A percentile compares a stretch with the other conserved stretches of the same genome.
phyloP scores from a whole-genome alignment of 495 filamentous ascomycete species.

The Aspergillus biplanus region DNA sequence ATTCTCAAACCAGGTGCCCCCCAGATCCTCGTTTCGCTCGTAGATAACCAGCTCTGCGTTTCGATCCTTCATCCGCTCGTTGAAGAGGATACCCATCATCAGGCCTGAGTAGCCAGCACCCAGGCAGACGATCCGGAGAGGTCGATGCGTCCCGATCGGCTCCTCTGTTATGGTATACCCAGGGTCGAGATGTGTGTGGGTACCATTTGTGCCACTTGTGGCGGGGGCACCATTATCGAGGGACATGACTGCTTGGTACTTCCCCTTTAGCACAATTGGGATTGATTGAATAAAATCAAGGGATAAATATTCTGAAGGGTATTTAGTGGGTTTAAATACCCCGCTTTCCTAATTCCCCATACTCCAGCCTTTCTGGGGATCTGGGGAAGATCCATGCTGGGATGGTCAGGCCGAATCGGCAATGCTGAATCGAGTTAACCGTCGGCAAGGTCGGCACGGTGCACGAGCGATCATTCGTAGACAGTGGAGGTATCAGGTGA shows the following conservation, averaged over 20 bases:
- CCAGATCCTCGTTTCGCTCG: constrained; percentile 22
- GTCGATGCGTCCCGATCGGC: constrained; percentile 14
- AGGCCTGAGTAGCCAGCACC: constrained; percentile 13
- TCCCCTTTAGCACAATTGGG: background rate
- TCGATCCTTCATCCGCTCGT: constrained; percentile 5
- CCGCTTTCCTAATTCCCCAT: background rate
- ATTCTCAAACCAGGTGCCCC: constrained; percentile 58
- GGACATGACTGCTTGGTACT: background rate
- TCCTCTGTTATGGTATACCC: constrained; percentile 6
- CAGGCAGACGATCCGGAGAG: constrained; percentile 10
- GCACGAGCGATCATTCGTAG: background rate
- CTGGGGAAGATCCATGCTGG: background rate
- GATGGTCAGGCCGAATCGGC: background rate
- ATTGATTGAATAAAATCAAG: background rate
- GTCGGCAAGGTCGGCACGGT: background rate
- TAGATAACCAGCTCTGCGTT: constrained; percentile 12
- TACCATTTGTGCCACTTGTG: background rate
- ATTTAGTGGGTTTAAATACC: background rate
- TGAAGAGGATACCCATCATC: constrained; percentile 15
- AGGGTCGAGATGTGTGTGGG: background rate
- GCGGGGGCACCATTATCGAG: background rate
- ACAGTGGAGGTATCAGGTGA: background rate
- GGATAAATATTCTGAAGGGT: background rate
- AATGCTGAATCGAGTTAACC: background rate
- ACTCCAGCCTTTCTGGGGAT: background rate